A percentile compares a stretch with the other conserved stretches of the same genome.
Evolutionary conservation across 2,329 filamentous ascomycete genomes (phyloP).

Genomic region (Triangularia setosa): DNA sequence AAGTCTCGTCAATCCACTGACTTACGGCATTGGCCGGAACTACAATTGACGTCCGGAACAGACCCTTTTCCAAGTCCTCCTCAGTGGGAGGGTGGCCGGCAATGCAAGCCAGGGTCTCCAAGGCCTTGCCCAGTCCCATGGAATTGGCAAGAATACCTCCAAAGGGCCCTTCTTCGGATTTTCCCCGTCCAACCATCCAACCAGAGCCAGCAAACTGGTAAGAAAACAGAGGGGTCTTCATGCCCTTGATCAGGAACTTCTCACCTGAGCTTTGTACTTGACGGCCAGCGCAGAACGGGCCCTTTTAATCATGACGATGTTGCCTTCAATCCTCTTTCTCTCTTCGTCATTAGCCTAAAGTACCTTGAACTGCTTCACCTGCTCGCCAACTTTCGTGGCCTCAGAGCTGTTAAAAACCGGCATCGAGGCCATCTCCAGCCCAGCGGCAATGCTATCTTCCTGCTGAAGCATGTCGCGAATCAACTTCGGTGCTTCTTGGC

Average conservation of each 20-base stretch:
- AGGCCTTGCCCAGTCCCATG: conserved; percentile 64
- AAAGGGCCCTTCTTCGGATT: conserved; percentile 30
- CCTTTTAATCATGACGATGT: not conserved
- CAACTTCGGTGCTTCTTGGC: not conserved
- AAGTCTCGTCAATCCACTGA: conserved; percentile 32
- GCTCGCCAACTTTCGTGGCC: not conserved
- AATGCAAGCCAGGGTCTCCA: conserved; percentile 41
- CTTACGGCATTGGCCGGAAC: conserved; percentile 26
- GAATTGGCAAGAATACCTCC: conserved; percentile 59
- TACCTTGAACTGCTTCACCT: not conserved
- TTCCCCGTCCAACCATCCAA: conserved; percentile 54
- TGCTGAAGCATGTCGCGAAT: not conserved
- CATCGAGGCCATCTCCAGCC: not conserved
- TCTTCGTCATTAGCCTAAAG: not conserved
- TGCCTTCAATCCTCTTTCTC: not conserved
- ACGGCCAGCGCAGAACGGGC: not conserved
- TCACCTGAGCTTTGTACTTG: not conserved
- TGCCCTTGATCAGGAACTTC: conserved; percentile 38
- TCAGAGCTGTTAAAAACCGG: not conserved
- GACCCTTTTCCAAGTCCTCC: conserved; percentile 35
- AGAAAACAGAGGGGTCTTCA: conserved; percentile 41
- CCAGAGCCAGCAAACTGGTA: conserved; percentile 50
- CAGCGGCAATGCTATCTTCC: not conserved
- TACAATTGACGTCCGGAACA: conserved; percentile 34
- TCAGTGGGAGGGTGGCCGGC: conserved; percentile 35